Evolutionary conservation across 345 rosid genomes (phyloP).

Genomic region (Turnera subulata): DNA sequence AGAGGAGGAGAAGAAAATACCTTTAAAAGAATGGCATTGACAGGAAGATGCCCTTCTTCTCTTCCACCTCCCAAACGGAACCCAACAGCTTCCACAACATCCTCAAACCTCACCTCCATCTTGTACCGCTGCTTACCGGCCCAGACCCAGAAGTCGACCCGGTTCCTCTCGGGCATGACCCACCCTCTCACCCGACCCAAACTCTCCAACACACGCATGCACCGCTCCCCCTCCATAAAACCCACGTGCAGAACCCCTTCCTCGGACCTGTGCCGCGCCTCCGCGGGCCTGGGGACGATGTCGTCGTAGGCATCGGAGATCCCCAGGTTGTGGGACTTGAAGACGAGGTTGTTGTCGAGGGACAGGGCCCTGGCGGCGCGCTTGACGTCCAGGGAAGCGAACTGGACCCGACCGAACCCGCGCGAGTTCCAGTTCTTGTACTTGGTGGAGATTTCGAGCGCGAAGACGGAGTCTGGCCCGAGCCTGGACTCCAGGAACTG

Average conservation of each 20-base stretch:
- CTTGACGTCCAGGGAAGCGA: conserved; percentile 52
- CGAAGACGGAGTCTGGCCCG: conserved; percentile 61
- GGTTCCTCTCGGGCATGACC: conserved; percentile 69
- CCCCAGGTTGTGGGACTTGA: conserved; percentile 49
- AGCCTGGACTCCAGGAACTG: conserved; percentile 57
- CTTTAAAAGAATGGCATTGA: conserved; percentile 60
- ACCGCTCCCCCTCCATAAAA: conserved; percentile 37
- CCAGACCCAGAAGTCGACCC: conserved; percentile 70
- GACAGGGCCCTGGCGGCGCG: conserved; percentile 42
- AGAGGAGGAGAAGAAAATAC: conserved; percentile 23
- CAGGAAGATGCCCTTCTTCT: conserved; percentile 16
- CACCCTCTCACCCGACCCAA: conserved; percentile 74
- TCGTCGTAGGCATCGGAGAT: conserved; percentile 60
- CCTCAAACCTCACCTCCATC: conserved; percentile 64
- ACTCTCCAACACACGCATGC: conserved; percentile 51
- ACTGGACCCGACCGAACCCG: conserved; percentile 71
- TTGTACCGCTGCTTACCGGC: conserved; percentile 46
- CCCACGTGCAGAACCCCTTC: conserved; percentile 51
- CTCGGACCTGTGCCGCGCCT: conserved; percentile 36
- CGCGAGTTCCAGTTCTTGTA: conserved; percentile 81
- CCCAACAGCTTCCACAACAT: conserved; percentile 58
- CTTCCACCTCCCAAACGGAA: conserved; percentile 25
- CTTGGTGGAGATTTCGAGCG: conserved; percentile 60
- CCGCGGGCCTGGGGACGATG: conserved; percentile 61
- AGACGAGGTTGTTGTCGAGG: conserved; percentile 38